Evolutionary conservation across 1,139 yeast species (phyloP), one percentile per base, ranked within the genome.

Genomic region (Geotrichum reessii): DNA sequence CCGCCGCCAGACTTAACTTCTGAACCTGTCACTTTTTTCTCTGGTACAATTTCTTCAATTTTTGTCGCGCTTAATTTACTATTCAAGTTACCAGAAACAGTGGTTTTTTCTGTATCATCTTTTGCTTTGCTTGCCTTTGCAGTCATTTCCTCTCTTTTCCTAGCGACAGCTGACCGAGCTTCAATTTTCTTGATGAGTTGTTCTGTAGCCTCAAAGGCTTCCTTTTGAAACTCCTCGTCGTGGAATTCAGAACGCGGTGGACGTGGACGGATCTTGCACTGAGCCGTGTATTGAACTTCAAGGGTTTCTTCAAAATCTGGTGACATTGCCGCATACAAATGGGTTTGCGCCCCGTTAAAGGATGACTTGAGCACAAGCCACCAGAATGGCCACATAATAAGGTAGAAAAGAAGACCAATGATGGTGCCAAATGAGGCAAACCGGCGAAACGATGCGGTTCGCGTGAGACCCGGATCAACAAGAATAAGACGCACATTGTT

Each of bases 391-490:
- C 85, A 88, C 54, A 87, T 63, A 1, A 91, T 4, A 47, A 90
- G 62, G 71, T 93, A 93, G 0, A 81, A 17, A 0, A 86, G 27
- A 53, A 93, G 76, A 0, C 97, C 95, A 70, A 81, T 73, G 1
- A 93, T 66, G 0, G 88, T 77, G 0, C 99, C 98, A 74, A 88
- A 78, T 11, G 95, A 84, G 11, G 88, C 63, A 53, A 86, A 83
- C 61, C 97, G 80, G 66, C 95, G 83, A 52, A 93, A 86, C 44
- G 95, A 84, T 1, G 95, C 88, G 1, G 96, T 84, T 66, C 98
- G 80, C 86, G 89, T 87, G 54, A 92, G 66, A 0, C 99, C 99
- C 0, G 99, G 99, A 68, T 93, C 95, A 4, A 88, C 95, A 61
- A 89, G 66, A 61, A 86, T 80, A n/a, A 90, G 79, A 55, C 86